Base-by-base conservation (phyloP, 2,329 filamentous ascomycete species). In the Monilinia fructicola region DNA sequence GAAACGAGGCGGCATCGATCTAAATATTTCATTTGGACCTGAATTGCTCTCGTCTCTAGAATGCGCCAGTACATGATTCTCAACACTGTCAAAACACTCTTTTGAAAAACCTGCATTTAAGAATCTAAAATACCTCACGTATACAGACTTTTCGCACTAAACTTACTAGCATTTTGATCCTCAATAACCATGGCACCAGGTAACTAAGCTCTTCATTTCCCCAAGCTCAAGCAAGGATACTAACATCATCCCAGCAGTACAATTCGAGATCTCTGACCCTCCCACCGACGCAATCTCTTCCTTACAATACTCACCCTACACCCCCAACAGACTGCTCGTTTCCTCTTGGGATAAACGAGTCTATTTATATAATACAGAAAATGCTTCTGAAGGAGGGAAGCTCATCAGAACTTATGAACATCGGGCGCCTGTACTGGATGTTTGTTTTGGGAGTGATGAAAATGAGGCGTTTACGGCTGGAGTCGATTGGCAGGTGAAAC, bases 331-430 rank as follows among this genome's bases (percentile, higher is more conserved):
- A 73, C 84, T 99, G 48, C 86, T 96, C n/a, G 93, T 94, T 73
- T 90, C 93, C 14, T 97, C 93, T 66, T 99, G 95, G 95, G 94
- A 98, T 79, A 92, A 89, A 78, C 87, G 92, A 77, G 87, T 96
- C 66, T 96, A 97, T 79, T 83, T 94, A 63, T 98, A 98, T 82
- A 91, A 96, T 76, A 85, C 90, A 67, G 80, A 81, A 81, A 50
- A 28, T 53, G 69, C 53, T 42, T 84, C 84, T 28, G 83, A 84
- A 26, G 77, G 75, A 48, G 85, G 84, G 9, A 85, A 84, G 65
- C 82, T 96, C 40, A 75, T 93, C 42, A 85, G 86, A 71, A 91
- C 89, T 71, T 92, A 90, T 74, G 89, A 93, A 77, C 90, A 95
- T 77, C 86, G 88, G 68, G 92, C 92, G 10, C 93, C 95, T 0